These are phyloP conservation scores for Sinapis alba DNA, from an alignment of 441 rosid genomes.

Conservation along the genomic window DNA sequence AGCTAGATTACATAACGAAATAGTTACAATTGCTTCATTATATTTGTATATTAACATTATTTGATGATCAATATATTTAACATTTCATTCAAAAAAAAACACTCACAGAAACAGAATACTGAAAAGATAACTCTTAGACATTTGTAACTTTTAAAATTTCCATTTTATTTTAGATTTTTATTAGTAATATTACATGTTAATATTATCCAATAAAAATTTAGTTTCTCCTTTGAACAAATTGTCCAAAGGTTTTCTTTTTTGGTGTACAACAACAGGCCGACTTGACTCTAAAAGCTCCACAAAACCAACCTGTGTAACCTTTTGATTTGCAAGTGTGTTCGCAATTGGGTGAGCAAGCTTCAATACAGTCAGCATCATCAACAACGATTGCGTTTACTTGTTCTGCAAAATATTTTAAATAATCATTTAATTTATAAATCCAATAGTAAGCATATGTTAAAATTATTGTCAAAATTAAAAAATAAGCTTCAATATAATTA, in stretches of 20 bases:
- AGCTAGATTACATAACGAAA: too few relatives aligned
- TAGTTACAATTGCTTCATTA: too few relatives aligned
- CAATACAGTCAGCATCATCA: background rate
- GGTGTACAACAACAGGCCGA: background rate
- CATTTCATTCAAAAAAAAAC: too few relatives aligned
- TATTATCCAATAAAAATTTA: background rate
- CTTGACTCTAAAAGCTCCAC: background rate
- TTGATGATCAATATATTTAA: too few relatives aligned
- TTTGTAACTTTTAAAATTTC: background rate
- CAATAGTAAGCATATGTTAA: background rate
- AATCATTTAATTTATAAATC: background rate
- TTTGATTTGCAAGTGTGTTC: background rate
- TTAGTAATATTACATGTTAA: background rate
- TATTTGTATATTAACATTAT: too few relatives aligned
- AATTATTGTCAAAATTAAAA: background rate
- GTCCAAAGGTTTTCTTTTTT: background rate
- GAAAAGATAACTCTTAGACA: background rate
- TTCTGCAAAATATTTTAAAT: slow-evolving; percentile 2
- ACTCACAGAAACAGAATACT: background rate
- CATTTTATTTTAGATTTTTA: background rate
- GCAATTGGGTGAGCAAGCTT: background rate
- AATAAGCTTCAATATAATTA: background rate
- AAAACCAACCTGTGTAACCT: background rate
- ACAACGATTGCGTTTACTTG: background rate
- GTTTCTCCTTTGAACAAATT: background rate